Evolutionary conservation across 1,139 yeast species (phyloP).

Genomic region (Blastobotrys aristatus): DNA sequence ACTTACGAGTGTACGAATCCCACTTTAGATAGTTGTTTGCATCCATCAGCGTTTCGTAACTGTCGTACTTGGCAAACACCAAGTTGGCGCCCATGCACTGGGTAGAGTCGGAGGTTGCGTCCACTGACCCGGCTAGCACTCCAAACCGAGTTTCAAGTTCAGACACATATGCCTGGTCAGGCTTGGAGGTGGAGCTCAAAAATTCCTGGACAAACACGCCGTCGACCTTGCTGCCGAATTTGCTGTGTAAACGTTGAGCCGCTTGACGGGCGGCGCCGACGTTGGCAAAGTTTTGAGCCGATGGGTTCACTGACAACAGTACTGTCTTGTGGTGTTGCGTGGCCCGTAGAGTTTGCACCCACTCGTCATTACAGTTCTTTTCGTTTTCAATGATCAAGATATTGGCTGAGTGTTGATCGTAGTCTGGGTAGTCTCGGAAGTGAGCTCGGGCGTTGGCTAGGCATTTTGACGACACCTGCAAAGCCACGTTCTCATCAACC

Average conservation of each 20-base stretch:
- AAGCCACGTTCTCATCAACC: background rate
- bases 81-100: background rate
- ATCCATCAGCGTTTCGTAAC: background rate
- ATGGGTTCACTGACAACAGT: background rate
- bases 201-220: background rate
- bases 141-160: background rate
- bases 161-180: background rate
- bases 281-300: background rate
- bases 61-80: background rate
- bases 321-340: background rate
- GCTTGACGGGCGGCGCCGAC: background rate
- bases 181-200: background rate
- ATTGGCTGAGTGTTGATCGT: background rate
- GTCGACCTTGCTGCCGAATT: background rate
- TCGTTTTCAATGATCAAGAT: background rate
- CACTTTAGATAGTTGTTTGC: background rate
- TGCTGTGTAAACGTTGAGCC: background rate
- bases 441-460: background rate
- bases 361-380: background rate
- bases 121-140: background rate
- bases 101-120: background rate
- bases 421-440: background rate
- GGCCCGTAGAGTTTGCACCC: background rate
- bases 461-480: background rate
- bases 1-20: background rate